Evolutionary conservation across 306 rosid genomes (phyloP).

Genomic region (Fragaria iinumae): DNA sequence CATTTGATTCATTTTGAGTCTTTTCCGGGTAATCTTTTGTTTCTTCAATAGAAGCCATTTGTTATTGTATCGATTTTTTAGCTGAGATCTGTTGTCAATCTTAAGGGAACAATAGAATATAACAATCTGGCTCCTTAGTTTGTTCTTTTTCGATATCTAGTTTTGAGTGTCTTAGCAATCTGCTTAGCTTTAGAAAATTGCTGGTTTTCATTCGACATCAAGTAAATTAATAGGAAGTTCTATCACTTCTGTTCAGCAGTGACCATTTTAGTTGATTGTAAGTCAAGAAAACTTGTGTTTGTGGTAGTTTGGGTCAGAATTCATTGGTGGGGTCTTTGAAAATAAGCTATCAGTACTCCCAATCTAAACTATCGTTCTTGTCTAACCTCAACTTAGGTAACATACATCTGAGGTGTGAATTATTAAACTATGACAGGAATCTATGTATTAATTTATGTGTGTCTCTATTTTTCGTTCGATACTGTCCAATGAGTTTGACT

Average conservation of each 20-base stretch:
- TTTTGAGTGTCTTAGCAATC: background rate
- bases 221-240: background rate
- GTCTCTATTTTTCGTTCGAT: too few relatives aligned
- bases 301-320: constrained; percentile 2
- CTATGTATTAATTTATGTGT: constrained; percentile 1
- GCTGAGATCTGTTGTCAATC: background rate
- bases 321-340: constrained; percentile 6
- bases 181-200: background rate
- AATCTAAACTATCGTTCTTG: background rate
- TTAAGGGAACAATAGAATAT: background rate
- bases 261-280: background rate
- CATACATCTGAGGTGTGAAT: background rate
- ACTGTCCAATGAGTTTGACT: constrained; percentile 4
- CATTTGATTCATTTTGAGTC: background rate
- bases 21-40: background rate
- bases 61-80: background rate
- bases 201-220: background rate
- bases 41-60: background rate
- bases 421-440: background rate
- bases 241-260: background rate
- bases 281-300: constrained; percentile 7
- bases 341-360: background rate
- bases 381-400: background rate
- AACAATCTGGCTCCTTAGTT: background rate
- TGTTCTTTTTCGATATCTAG: background rate